Base-by-base conservation (phyloP, 129 eudicot genomes). In the Heracleum sosnowskyi region DNA sequence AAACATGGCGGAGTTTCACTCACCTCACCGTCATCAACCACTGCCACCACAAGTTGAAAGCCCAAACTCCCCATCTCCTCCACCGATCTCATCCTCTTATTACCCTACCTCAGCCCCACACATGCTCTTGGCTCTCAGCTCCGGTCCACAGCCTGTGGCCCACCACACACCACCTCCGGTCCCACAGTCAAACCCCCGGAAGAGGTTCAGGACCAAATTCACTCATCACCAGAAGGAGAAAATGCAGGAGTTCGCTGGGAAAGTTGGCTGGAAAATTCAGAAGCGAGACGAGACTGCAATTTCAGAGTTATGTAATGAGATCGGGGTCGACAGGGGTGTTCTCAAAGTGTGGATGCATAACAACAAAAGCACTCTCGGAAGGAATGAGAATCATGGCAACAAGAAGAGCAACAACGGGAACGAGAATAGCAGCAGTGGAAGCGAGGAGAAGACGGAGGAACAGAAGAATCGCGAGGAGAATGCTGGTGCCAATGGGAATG, bases 341-440 rank as follows among this genome's bases (percentile, higher is more conserved):
- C 85, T 92, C 68, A 92, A 92, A 39, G 97, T 92, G 0, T 92
- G 97, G 97, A 92, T 92, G 97, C 97, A 92, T 57, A 92, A 92
- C 64, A 92, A 92, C 78, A 92, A 92, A 82, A 90, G 84, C 86
- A 92, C 88, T 57, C 80, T 84, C 4, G 95, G 95, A 0, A 88
- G 84, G 46, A 85, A 78, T 49, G 57, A 18, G 9, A 60, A 26
- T 33, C 33, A 37, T 13, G 80, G 80, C 29, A 64, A n/a, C 46
- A 62, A 39, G 6, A 28, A 76, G 73, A 28, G 29, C 53, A 29
- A 29, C 16, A 49, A 76, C 7, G 16, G 45, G 12, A 10, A 37
- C 35, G 66, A 75, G 41, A 39, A 24, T 44, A 74, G 57, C 82
- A 83, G 24, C 77, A 83, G 44, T 81, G 69, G 64, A 80, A 62